A percentile compares a stretch with the other conserved stretches of the same genome.
Conservation (phyloP, 2,329 filamentous ascomycete genomes). For the Metarhizium anisopliae region DNA sequence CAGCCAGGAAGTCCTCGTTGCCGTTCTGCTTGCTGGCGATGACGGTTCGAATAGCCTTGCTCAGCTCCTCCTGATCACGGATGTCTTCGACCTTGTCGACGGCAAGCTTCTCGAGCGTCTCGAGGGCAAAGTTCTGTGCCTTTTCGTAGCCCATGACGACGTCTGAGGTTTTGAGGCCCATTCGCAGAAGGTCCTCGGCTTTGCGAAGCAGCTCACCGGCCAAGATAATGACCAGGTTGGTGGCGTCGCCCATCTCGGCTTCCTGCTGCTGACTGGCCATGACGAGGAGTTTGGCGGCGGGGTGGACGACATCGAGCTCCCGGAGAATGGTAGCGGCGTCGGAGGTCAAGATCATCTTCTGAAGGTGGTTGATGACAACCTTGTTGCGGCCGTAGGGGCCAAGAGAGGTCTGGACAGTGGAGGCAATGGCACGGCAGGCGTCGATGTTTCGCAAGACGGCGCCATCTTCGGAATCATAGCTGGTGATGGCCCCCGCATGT, state of each 20-base stretch:
- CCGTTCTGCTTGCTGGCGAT: conserved; percentile 95
- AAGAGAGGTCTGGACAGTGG: conserved; percentile 92
- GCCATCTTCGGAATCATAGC: conserved; percentile 98
- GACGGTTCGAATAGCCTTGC: conserved; percentile 92
- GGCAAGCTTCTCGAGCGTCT: conserved; percentile 76
- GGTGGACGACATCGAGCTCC: conserved; percentile 96
- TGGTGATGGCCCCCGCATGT: conserved; percentile 32
- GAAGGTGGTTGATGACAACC: conserved; percentile 98
- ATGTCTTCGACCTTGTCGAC: conserved; percentile 88
- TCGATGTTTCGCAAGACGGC: conserved; percentile 98
- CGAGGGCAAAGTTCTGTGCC: conserved; percentile 80
- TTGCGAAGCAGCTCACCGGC: conserved; percentile 94
- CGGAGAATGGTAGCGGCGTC: conserved; percentile 95
- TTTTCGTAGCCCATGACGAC: conserved; percentile 94
- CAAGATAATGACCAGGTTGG: conserved; percentile 92
- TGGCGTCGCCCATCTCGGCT: conserved; percentile 97
- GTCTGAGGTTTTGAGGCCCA: conserved; percentile 98
- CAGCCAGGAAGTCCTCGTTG: conserved; percentile 78
- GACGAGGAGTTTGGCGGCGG: conserved; percentile 91
- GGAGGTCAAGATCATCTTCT: conserved; percentile 99
- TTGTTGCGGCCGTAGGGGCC: conserved; percentile 98
- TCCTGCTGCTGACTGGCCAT: conserved; percentile 99
- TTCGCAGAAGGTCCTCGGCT: conserved; percentile 89
- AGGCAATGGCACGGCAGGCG: conserved; percentile 89
- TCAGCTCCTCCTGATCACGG: conserved; percentile 70